A percentile compares a stretch with the other conserved stretches of the same genome.
These are phyloP conservation scores for Wallacemonas rigidus DNA, from an alignment of 208 protist species.

Conservation along the genomic window DNA sequence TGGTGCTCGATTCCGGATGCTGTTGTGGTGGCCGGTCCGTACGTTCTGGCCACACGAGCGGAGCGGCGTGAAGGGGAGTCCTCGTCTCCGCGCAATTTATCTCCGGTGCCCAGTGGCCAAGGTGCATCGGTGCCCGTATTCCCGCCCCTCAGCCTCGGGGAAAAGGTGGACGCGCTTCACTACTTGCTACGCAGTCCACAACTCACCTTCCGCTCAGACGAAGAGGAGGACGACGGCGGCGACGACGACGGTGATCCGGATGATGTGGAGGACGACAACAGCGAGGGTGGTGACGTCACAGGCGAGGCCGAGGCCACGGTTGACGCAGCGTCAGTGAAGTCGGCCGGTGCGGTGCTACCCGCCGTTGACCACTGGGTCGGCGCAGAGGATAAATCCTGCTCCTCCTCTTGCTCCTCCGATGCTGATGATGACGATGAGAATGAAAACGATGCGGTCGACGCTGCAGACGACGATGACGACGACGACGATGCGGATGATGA, in stretches of 20 bases:
- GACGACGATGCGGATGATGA: slow-evolving; percentile 30
- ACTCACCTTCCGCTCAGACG: slow-evolving; percentile 16
- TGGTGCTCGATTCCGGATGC: neutral
- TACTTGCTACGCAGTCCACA: neutral
- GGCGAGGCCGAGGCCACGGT: slow-evolving; percentile 4
- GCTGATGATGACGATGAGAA: slow-evolving; percentile 27
- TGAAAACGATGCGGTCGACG: slow-evolving; percentile 24
- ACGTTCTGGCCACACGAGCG: slow-evolving; percentile 53
- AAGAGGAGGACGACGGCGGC: slow-evolving; percentile 30
- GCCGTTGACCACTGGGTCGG: neutral
- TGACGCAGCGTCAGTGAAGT: slow-evolving; percentile 5
- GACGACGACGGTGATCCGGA: neutral
- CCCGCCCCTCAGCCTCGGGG: neutral
- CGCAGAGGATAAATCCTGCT: neutral
- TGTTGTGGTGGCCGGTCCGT: slow-evolving; percentile 46
- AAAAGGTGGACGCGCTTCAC: slow-evolving; percentile 8
- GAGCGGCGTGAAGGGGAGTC: slow-evolving; percentile 38
- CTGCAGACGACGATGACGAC: slow-evolving; percentile 33
- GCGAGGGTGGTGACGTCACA: slow-evolving; percentile 16
- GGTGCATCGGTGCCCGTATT: neutral
- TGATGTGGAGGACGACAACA: slow-evolving; percentile 23
- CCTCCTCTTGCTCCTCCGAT: slow-evolving; percentile 21
- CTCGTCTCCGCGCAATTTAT: neutral
- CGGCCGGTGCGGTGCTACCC: neutral
- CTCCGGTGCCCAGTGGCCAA: neutral